phyloP scores from a whole-genome alignment of 441 rosid genomes.

The Raphanus hybrid region DNA sequence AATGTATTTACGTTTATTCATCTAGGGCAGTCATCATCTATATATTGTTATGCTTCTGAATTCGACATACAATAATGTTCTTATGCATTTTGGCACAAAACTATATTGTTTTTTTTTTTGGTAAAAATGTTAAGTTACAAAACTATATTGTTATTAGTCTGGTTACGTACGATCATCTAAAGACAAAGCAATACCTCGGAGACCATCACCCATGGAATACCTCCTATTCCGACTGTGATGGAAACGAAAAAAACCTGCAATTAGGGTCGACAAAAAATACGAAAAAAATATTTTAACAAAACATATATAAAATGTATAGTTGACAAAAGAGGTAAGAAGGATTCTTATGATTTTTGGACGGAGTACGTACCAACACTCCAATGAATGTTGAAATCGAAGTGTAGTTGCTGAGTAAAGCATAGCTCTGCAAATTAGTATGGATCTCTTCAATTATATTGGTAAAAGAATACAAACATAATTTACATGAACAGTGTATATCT shows the following conservation, averaged over 20 bases:
- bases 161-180: background rate
- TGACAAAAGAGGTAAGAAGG: background rate
- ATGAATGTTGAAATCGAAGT: constrained; percentile 50
- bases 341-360: background rate
- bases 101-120: background rate
- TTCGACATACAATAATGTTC: background rate
- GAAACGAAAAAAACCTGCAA: constrained; percentile 37
- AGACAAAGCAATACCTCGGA: constrained; percentile 54
- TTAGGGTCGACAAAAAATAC: background rate
- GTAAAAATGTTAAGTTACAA: background rate
- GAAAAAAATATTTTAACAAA: background rate
- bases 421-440: constrained; percentile 43
- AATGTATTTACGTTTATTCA: background rate
- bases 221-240: constrained; percentile 50
- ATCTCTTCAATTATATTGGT: constrained; percentile 11
- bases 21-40: background rate
- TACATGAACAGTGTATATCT: background rate
- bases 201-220: constrained; percentile 66
- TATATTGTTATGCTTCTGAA: background rate
- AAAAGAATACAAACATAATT: background rate
- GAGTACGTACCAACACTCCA: constrained; percentile 44
- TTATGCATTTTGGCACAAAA: background rate
- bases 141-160: background rate
- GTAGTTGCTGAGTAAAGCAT: constrained; percentile 34
- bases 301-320: background rate